phyloP scores from a whole-genome alignment of 805 yeast species.

The Pichia nakasei region DNA sequence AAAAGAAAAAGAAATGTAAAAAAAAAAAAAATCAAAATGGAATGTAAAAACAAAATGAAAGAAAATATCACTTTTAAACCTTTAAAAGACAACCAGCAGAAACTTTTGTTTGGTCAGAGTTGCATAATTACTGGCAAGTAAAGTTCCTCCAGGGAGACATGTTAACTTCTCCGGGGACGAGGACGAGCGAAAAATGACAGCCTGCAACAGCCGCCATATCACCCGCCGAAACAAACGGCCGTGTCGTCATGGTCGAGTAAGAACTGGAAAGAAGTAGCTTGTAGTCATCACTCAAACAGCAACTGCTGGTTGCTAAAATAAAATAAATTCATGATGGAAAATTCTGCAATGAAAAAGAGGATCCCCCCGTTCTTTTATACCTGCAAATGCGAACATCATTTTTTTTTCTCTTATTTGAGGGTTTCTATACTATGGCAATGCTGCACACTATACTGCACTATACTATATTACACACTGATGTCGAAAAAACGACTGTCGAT shows the following conservation, averaged over 20 bases:
- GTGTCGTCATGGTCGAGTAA: conserved; percentile 92
- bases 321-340: neutral
- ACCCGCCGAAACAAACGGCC: conserved; percentile 43
- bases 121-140: conserved; percentile 78
- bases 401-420: neutral
- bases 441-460: no score
- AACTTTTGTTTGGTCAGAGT: conserved; percentile 39
- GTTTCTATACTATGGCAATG: neutral
- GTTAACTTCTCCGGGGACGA: conserved; percentile 8
- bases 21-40: neutral
- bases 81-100: conserved; percentile 9
- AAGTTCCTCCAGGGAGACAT: conserved; percentile 43
- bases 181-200: conserved; percentile 23
- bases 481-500: conserved; percentile 54
- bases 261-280: conserved; percentile 84
- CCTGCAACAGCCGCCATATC: conserved; percentile 24
- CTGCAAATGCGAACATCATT: neutral
- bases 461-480: neutral
- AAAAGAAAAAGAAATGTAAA: conserved; percentile 7
- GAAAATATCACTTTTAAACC: conserved; percentile 3
- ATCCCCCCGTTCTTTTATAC: neutral
- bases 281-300: conserved; percentile 22
- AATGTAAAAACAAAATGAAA: conserved; percentile 4
- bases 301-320: conserved; percentile 7
- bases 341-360: neutral